Evolutionary conservation across 805 yeast genomes (phyloP), one percentile per base, ranked within the genome.

Genomic region (Hemisphaericaspora nanyangensis): DNA sequence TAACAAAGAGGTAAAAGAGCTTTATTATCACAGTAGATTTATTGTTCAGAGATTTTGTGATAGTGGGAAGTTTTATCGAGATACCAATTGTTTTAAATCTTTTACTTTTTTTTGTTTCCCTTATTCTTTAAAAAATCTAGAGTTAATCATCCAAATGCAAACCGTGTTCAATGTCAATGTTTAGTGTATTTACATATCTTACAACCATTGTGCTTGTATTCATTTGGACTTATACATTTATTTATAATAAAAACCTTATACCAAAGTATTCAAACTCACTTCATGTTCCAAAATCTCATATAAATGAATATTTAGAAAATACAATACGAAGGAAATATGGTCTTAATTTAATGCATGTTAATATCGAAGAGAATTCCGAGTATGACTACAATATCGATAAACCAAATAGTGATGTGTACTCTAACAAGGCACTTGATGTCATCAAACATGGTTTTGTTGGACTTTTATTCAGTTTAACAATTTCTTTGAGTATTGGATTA

Each of bases 401-500:
- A 29, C 12, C 37, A 24, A 12, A 4, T 12, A 34, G 34, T 6
- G 40, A 25, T 4, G 34, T 30, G 15, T 27, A 34, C 11, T 24
- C 37, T 4, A 6, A 12, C 16, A 27, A 27, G 26, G 18, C 10
- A 17, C 18, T 34, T 13, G 12, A 41, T 24, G 30, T 29, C n/a
- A 5, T 38, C 3, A 49, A 43, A 35, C 36, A 50, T 35, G 33
- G 24, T 17, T 39, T 48, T 11, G 52, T 60, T 7, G 61, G 63
- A 10, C 37, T 38, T 5, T 40, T 62, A 11, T 68, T 68, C 43
- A 52, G 65, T 28, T 30, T 47, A 7, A 53, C 62, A 11, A 43
- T 60, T 1, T 49, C 70, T 10, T 50, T 65, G 11, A 58, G 68
- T 29, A 45, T 58, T 7, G 56, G 56, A 42, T 47, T 68, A 27